phyloP scores from a whole-genome alignment of 345 rosid genomes.

The Hypericum perforatum region DNA sequence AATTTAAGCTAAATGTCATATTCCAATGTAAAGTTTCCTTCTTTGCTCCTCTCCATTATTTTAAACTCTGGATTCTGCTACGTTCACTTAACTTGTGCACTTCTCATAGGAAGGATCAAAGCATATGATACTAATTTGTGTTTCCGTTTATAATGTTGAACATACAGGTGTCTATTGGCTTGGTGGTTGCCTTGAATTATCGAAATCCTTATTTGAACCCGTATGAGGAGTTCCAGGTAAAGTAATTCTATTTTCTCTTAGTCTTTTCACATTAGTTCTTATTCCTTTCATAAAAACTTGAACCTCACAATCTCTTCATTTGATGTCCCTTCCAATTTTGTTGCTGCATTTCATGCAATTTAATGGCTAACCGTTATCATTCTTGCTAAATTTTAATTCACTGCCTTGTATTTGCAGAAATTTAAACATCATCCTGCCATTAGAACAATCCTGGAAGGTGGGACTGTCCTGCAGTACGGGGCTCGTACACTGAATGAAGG shows the following conservation, averaged over 20 bases:
- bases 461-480: slow-evolving; percentile 80
- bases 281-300: too few species aligned
- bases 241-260: neutral
- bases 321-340: too few species aligned
- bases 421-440: slow-evolving; percentile 91
- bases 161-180: slow-evolving; percentile 71
- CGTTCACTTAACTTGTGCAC: neutral
- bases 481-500: slow-evolving; percentile 97
- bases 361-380: slow-evolving; percentile 3
- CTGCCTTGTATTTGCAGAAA: slow-evolving; percentile 37
- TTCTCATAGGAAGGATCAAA: neutral
- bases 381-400: slow-evolving; percentile 7
- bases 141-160: slow-evolving; percentile 17
- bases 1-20: too few species aligned
- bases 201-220: slow-evolving; percentile 79
- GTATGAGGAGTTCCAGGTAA: slow-evolving; percentile 89
- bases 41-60: neutral
- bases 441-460: slow-evolving; percentile 73
- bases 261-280: too few species aligned
- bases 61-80: too few species aligned
- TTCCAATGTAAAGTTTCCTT: neutral
- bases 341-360: too few species aligned
- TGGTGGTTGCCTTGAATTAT: slow-evolving; percentile 85
- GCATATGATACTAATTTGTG: slow-evolving; percentile 6
- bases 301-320: too few species aligned